A percentile compares a stretch with the other conserved stretches of the same genome.
phyloP scores from a whole-genome alignment of 306 rosid species.

The Myrica gale region DNA sequence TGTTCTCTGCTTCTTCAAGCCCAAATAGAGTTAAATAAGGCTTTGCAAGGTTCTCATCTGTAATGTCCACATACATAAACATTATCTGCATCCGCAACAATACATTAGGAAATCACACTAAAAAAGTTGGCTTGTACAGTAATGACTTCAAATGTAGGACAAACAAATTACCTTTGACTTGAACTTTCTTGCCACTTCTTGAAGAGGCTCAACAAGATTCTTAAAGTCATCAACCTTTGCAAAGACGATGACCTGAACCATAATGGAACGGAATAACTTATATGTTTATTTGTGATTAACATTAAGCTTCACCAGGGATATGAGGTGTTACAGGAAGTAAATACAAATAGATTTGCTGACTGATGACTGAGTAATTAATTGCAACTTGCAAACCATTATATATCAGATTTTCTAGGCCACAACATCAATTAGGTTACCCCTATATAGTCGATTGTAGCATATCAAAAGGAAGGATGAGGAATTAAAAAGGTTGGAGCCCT shows the following conservation, averaged over 20 bases:
- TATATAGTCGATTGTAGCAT: constrained; percentile 15
- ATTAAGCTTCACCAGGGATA: background rate
- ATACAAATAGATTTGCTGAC: background rate
- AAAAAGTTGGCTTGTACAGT: constrained; percentile 20
- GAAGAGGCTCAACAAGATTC: constrained; percentile 62
- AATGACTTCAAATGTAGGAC: constrained; percentile 22
- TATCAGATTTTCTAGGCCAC: constrained; percentile 1
- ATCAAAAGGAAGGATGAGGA: background rate
- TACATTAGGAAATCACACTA: constrained; percentile 19
- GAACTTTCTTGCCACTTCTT: constrained; percentile 73
- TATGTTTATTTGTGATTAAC: background rate
- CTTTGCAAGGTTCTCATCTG: constrained; percentile 86
- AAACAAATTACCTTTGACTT: constrained; percentile 65
- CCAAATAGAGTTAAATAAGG: constrained; percentile 82
- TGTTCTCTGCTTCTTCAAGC: constrained; percentile 71
- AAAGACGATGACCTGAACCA: constrained; percentile 69
- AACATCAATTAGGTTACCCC: constrained; percentile 2
- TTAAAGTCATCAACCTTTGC: constrained; percentile 49
- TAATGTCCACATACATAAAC: constrained; percentile 63
- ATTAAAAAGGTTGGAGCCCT: background rate
- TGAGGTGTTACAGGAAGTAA: background rate
- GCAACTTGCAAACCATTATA: background rate
- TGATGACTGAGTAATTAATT: background rate
- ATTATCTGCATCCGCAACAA: constrained; percentile 56
- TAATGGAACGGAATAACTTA: background rate